These are phyloP conservation scores for Neurospora pannonica DNA, from an alignment of 495 filamentous ascomycete genomes.

Conservation along the genomic window DNA sequence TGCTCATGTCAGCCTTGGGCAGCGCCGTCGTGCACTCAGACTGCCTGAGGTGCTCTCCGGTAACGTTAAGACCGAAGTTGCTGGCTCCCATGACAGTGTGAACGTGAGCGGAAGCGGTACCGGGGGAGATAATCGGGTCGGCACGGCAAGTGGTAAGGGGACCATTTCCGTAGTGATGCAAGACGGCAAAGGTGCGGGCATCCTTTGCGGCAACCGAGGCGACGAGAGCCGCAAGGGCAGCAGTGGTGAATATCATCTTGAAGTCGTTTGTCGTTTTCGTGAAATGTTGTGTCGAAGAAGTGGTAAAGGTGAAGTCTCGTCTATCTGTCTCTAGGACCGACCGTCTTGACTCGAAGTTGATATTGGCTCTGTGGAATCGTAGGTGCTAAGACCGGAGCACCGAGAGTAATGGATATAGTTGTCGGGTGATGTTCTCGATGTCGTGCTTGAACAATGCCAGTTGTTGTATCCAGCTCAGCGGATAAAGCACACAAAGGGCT, in stretches of 20 bases:
- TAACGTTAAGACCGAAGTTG: slow-evolving; percentile 56
- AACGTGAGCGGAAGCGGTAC: slow-evolving; percentile 47
- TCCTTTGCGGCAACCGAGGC: slow-evolving; percentile 23
- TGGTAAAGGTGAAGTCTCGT: neutral
- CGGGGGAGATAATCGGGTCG: slow-evolving; percentile 58
- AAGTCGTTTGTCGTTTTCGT: slow-evolving; percentile 1
- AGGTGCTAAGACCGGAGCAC: neutral
- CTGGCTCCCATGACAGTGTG: slow-evolving; percentile 63
- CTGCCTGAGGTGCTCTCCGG: slow-evolving; percentile 44
- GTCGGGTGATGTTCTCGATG: neutral
- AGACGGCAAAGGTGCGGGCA: slow-evolving; percentile 33
- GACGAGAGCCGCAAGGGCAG: slow-evolving; percentile 11
- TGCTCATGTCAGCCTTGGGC: slow-evolving; percentile 57
- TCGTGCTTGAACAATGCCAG: neutral
- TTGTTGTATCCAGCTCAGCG: neutral
- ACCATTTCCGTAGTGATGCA: slow-evolving; percentile 33
- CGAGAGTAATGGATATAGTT: neutral
- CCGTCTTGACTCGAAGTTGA: neutral
- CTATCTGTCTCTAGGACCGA: slow-evolving; percentile 5
- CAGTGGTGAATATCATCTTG: slow-evolving; percentile 20
- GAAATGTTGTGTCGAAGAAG: neutral
- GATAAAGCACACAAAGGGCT: neutral
- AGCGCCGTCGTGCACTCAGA: slow-evolving; percentile 60
- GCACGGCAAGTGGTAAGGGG: slow-evolving; percentile 47
- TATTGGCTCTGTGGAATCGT: neutral